Percentiles rank a stretch among this genome's conserved stretches.
Conservation (phyloP, 805 yeast species). For the Saccharomycopsis fodiens region DNA sequence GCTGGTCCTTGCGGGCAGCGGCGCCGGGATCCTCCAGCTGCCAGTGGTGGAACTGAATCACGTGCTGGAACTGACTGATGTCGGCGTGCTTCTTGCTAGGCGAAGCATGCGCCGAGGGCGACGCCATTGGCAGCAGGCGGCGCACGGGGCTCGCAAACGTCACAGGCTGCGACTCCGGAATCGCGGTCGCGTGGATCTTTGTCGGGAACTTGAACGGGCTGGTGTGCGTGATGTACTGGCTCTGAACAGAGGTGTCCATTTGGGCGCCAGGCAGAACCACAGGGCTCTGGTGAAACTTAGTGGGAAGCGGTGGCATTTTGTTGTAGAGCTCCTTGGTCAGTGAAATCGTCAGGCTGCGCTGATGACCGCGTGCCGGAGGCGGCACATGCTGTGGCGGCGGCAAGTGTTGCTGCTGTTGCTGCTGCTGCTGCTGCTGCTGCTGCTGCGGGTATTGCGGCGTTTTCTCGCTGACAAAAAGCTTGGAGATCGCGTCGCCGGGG, state of each 20-base stretch:
- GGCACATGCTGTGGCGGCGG: slow-evolving; percentile 12
- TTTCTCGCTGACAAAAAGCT: slow-evolving; percentile 35
- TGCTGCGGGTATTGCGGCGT: slow-evolving; percentile 13
- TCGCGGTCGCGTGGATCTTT: slow-evolving; percentile 1
- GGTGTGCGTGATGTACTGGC: slow-evolving; percentile 11
- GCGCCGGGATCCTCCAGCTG: slow-evolving; percentile 32
- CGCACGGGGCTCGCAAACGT: slow-evolving; percentile 6
- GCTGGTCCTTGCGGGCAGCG: slow-evolving; percentile 10
- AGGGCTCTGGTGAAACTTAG: slow-evolving; percentile 9
- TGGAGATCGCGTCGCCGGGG: slow-evolving; percentile 58
- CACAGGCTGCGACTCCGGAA: slow-evolving; percentile 6
- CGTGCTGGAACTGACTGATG: slow-evolving; percentile 34
- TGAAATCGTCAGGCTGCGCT: slow-evolving; percentile 18
- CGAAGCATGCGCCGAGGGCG: slow-evolving; percentile 22
- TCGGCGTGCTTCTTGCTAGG: slow-evolving; percentile 9
- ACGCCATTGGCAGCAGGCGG: slow-evolving; percentile 12
- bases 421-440: slow-evolving; percentile 13
- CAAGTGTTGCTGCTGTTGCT: slow-evolving; percentile 17
- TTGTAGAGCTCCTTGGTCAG: slow-evolving; percentile 20
- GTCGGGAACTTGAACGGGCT: slow-evolving; percentile 17
- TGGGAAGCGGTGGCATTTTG: slow-evolving; percentile 3
- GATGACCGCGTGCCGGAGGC: slow-evolving; percentile 15
- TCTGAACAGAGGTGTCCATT: slow-evolving; percentile 8
- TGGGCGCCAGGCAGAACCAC: slow-evolving; percentile 13
- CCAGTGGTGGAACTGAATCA: slow-evolving; percentile 54